Evolutionary conservation across 352 stramenopile genomes (phyloP), one percentile per base, ranked within the genome.

Genomic region (Albugo laibachii): DNA sequence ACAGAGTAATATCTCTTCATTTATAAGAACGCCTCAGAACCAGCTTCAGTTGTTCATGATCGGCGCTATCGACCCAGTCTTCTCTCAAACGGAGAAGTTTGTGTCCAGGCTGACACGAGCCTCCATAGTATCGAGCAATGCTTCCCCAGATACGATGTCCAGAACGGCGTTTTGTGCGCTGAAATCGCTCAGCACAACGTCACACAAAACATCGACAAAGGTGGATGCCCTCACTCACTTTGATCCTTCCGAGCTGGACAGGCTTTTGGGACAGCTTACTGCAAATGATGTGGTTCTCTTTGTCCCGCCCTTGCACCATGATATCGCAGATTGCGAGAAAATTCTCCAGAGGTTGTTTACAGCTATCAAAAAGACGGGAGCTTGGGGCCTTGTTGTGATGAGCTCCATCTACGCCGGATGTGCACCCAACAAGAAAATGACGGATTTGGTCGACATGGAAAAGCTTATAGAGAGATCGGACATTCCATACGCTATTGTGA

Each of bases 1-100:
- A 3, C 21, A 72, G 3, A 52, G 37, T 5, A 63, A 66, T 11
- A 27, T 27, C 14, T 38, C 47, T 38, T 55, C 66, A 41, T 84
- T 84, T 27, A 52, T 55, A 35, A 60, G 62, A 19, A 75, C 67
- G 3, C 54, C 62, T 0, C 63, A 80, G 41, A 83, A 77, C 48
- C 59, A 80, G 54, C 71, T 82, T 50, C 74, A 87, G 58, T 54
- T 87, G 12, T 87, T 87, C 48, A 67, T 87, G n/a, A 55, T 84
- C 13, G 74, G 74, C n/a, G 69, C 69, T 1, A 68, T 67, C 19
- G 74, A 86, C 36, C 66, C 61, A 2, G 45, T 86, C 14, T 86
- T 83, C 38, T 57, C 76, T 36, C 67, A 82, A 48, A 57, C 83
- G 24, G 73, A 75, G 41, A 65, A 69, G 41, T 65, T 81, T 6